These are phyloP conservation scores for Porphyridium purpureum DNA, from an alignment of 23 red algal species.

Conservation along the genomic window DNA sequence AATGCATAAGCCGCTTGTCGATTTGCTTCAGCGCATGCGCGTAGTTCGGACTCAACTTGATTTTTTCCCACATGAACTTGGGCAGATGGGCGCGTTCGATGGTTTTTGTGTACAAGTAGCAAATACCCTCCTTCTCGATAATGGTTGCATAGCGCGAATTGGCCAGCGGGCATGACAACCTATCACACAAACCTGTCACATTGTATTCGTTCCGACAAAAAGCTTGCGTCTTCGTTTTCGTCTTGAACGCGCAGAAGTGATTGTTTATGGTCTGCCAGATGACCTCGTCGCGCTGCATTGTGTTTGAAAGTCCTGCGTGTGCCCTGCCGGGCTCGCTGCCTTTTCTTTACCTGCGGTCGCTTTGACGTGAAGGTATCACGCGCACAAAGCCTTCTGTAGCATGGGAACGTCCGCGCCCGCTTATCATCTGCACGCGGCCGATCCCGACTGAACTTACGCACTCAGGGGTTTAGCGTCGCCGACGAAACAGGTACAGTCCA, in stretches of 20 bases:
- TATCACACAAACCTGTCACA: constrained; percentile 74
- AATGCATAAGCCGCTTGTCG: constrained; percentile 54
- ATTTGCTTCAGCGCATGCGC: constrained; percentile 55
- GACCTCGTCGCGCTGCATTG: constrained; percentile 92
- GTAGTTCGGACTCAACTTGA: constrained; percentile 58
- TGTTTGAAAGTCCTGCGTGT: too few relatives aligned
- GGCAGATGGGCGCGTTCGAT: constrained; percentile 88
- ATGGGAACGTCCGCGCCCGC: too few relatives aligned
- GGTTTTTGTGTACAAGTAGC: constrained; percentile 70
- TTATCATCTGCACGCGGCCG: too few relatives aligned
- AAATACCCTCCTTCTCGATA: constrained; percentile 36
- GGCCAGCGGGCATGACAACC: constrained; percentile 75
- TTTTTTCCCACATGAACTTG: constrained; percentile 55
- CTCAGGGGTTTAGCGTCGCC: too few relatives aligned
- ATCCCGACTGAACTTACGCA: too few relatives aligned
- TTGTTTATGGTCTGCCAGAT: constrained; percentile 68
- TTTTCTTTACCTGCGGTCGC: too few relatives aligned
- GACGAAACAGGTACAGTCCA: too few relatives aligned
- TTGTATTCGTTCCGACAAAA: constrained; percentile 95
- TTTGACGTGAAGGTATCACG: too few relatives aligned
- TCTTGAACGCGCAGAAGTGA: constrained; percentile 83
- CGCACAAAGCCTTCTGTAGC: too few relatives aligned
- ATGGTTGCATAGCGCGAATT: constrained; percentile 97
- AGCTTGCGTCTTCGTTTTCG: constrained; percentile 35
- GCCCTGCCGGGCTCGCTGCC: too few relatives aligned